Percentiles rank a stretch among this genome's conserved stretches.
Conservation (phyloP, 805 yeast genomes). For the Candida boidinii region DNA sequence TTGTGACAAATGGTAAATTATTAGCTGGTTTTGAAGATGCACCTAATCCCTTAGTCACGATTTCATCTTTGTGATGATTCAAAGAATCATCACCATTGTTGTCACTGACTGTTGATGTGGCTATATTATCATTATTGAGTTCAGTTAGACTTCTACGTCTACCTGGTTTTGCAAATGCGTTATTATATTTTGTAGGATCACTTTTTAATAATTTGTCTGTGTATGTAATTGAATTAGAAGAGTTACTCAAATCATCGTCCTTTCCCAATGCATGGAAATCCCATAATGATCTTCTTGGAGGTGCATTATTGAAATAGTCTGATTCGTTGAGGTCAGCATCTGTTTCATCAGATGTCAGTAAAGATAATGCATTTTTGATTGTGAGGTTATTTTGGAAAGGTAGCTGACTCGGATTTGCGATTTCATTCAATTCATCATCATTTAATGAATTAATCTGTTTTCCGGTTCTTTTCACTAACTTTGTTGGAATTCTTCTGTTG, state of each 20-base stretch:
- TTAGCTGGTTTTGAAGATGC: too few relatives aligned
- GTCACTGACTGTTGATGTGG: too few relatives aligned
- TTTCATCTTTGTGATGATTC: too few relatives aligned
- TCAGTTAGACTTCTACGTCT: too few relatives aligned
- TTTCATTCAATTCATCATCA: slow-evolving; percentile 6
- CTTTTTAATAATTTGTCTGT: not conserved
- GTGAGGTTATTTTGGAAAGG: not conserved
- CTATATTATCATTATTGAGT: too few relatives aligned
- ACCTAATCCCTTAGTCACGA: too few relatives aligned
- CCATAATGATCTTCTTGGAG: slow-evolving; percentile 42
- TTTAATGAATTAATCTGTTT: slow-evolving; percentile 38
- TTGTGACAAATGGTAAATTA: too few relatives aligned
- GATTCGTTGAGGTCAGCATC: slow-evolving; percentile 11
- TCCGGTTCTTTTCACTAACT: slow-evolving; percentile 33
- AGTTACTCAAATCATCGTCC: slow-evolving; percentile 12
- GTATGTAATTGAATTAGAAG: not conserved
- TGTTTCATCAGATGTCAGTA: slow-evolving; percentile 8
- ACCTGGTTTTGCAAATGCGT: too few relatives aligned
- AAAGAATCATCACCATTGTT: too few relatives aligned
- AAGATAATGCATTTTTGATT: not conserved
- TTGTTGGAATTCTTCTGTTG: slow-evolving; percentile 40
- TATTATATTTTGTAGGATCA: too few relatives aligned
- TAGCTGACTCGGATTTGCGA: slow-evolving; percentile 1
- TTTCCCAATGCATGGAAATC: slow-evolving; percentile 37
- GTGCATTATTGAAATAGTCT: slow-evolving; percentile 32